A percentile compares a stretch with the other conserved stretches of the same genome.
Conservation (phyloP, 768 basidiomycete genomes). For the Serendipita indica region DNA sequence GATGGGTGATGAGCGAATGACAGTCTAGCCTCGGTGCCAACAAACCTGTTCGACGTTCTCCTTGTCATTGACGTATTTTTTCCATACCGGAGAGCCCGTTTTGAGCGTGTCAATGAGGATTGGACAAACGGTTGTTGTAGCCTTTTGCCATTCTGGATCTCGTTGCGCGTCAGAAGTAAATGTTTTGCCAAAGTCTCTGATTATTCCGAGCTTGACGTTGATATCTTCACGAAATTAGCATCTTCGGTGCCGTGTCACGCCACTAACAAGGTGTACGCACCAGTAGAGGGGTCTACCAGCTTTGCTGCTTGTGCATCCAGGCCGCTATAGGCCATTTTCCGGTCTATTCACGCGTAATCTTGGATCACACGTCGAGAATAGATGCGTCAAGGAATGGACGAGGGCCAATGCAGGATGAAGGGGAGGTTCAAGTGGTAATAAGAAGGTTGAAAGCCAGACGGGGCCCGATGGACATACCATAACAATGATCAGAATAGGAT, state of each 20-base stretch:
- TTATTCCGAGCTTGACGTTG: conserved; percentile 51
- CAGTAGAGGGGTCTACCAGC: conserved; percentile 6
- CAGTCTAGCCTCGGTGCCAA: neutral
- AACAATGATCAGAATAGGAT: no score
- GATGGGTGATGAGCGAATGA: conserved; percentile 30
- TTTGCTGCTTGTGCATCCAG: neutral
- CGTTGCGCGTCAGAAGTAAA: conserved; percentile 51
- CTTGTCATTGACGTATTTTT: conserved; percentile 16
- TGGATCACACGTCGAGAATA: no score
- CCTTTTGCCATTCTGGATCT: conserved; percentile 55
- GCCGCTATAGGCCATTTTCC: conserved; percentile 9
- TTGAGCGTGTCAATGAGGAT: conserved; percentile 58
- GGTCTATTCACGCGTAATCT: no score
- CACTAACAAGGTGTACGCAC: neutral
- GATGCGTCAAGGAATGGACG: no score
- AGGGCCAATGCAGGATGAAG: no score
- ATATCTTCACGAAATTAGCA: conserved; percentile 36
- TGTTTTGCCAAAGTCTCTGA: conserved; percentile 66
- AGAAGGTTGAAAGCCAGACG: no score
- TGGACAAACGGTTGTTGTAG: conserved; percentile 57
- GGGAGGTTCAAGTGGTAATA: no score
- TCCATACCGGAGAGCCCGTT: conserved; percentile 43
- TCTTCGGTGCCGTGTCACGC: neutral
- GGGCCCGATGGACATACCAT: no score
- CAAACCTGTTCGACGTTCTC: conserved; percentile 24